phyloP scores from a whole-genome alignment of 2,329 filamentous ascomycete genomes.

The Teratosphaeria viscida region DNA sequence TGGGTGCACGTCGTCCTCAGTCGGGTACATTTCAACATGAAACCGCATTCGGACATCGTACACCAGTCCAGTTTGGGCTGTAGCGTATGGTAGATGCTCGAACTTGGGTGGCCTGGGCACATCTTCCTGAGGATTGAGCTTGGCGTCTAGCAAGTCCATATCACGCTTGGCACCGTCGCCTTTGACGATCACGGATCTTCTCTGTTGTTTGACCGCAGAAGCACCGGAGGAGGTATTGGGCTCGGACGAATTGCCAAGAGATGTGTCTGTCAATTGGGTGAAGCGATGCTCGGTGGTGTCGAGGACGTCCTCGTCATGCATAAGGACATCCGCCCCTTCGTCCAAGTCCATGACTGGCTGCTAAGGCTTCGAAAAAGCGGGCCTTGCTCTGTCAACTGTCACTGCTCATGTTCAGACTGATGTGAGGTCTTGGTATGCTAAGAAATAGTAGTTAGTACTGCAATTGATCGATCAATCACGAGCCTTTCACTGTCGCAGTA shows the following conservation, averaged over 20 bases:
- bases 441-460: not conserved
- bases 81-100: slow-evolving; percentile 27
- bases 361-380: not conserved
- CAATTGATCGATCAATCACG: not conserved
- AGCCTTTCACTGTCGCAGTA: too few relatives aligned
- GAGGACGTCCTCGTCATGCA: slow-evolving; percentile 18
- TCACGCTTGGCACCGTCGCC: slow-evolving; percentile 14
- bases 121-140: slow-evolving; percentile 14
- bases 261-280: slow-evolving; percentile 4
- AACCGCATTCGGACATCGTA: slow-evolving; percentile 96
- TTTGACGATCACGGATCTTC: slow-evolving; percentile 8
- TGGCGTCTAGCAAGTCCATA: slow-evolving; percentile 5
- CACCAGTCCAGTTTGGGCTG: slow-evolving; percentile 35
- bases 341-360: slow-evolving; percentile 2
- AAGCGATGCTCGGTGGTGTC: slow-evolving; percentile 8
- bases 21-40: slow-evolving; percentile 60
- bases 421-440: not conserved
- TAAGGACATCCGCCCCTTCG: slow-evolving; percentile 13
- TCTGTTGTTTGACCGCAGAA: not conserved
- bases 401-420: not conserved
- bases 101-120: slow-evolving; percentile 24
- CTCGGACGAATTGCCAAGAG: not conserved
- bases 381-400: not conserved
- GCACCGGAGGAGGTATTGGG: not conserved
- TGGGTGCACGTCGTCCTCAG: slow-evolving; percentile 65